These are phyloP conservation scores for Trichoderma brevicompactum DNA, from an alignment of 2,329 filamentous ascomycete species.

Conservation along the genomic window DNA sequence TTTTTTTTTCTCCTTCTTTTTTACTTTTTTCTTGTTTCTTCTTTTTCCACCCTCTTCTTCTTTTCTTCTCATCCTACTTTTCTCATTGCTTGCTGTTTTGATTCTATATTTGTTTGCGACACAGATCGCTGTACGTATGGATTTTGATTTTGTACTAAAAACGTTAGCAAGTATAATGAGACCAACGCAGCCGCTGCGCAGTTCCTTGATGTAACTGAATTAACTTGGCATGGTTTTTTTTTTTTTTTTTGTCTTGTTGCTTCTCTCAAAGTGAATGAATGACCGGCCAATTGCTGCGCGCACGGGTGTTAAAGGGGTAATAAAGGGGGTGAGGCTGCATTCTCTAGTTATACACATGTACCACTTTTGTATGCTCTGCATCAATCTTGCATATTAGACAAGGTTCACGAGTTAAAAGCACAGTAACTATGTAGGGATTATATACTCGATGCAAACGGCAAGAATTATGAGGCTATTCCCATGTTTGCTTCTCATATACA, in stretches of 20 bases:
- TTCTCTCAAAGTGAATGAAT: neutral
- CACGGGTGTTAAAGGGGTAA: neutral
- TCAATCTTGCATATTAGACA: no score
- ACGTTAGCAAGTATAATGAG: slow-evolving; percentile 29
- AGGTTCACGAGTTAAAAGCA: no score
- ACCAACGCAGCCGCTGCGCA: slow-evolving; percentile 28
- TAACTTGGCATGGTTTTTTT: neutral
- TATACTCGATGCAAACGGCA: no score
- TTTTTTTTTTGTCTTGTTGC: no score
- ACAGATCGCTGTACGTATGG: slow-evolving; percentile 28
- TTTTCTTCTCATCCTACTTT: slow-evolving; percentile 25
- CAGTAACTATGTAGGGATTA: no score
- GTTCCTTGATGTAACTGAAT: slow-evolving; percentile 21
- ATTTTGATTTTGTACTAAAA: slow-evolving; percentile 31
- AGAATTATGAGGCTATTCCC: neutral
- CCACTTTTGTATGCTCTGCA: neutral
- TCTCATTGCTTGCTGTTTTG: slow-evolving; percentile 24
- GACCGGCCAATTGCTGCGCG: neutral
- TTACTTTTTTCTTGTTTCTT: slow-evolving; percentile 31
- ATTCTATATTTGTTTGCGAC: slow-evolving; percentile 23
- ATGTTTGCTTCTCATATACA: neutral
- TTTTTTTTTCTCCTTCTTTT: slow-evolving; percentile 19
- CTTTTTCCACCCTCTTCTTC: slow-evolving; percentile 24
- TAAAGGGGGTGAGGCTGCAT: neutral
- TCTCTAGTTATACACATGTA: neutral